Evolutionary conservation across 2,329 filamentous ascomycete genomes (phyloP).

Genomic region (Periglandula ipomoeae): DNA sequence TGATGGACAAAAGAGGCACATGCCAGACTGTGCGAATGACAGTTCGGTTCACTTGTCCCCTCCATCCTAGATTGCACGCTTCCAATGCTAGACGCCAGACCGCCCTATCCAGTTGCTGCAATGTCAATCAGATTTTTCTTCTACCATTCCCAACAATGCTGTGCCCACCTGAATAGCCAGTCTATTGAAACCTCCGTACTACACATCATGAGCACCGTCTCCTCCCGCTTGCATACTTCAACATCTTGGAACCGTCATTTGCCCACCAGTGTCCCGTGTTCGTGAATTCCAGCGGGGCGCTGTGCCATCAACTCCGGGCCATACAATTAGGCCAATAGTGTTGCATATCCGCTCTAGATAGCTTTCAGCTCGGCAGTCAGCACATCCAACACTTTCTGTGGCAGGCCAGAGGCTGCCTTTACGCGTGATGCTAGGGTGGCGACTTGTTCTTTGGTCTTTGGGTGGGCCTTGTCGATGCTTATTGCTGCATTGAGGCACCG

Average conservation of each 20-base stretch:
- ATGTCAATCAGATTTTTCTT: not conserved
- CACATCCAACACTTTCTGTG: slow-evolving; percentile 57
- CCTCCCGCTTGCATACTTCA: no score
- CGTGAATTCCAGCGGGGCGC: no score
- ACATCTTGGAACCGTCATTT: no score
- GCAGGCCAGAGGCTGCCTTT: slow-evolving; percentile 46
- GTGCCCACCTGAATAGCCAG: not conserved
- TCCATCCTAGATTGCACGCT: not conserved
- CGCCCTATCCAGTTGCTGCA: not conserved
- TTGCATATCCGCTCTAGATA: slow-evolving; percentile 8
- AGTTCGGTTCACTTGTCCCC: not conserved
- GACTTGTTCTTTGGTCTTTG: slow-evolving; percentile 67
- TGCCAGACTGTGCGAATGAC: no score
- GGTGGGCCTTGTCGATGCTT: slow-evolving; percentile 57
- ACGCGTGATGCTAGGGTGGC: slow-evolving; percentile 59
- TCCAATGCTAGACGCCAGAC: not conserved
- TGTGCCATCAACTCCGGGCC: not conserved
- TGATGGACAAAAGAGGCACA: no score
- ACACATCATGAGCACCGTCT: not conserved
- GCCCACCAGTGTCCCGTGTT: no score
- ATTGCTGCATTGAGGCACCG: slow-evolving; percentile 72
- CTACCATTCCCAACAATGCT: not conserved
- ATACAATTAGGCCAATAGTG: not conserved
- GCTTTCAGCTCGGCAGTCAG: slow-evolving; percentile 59
- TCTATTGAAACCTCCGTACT: not conserved